Percentiles rank a stretch among this genome's conserved stretches.
phyloP scores from a whole-genome alignment of 2,329 filamentous ascomycete species.

The Fusarium guadeloupense region DNA sequence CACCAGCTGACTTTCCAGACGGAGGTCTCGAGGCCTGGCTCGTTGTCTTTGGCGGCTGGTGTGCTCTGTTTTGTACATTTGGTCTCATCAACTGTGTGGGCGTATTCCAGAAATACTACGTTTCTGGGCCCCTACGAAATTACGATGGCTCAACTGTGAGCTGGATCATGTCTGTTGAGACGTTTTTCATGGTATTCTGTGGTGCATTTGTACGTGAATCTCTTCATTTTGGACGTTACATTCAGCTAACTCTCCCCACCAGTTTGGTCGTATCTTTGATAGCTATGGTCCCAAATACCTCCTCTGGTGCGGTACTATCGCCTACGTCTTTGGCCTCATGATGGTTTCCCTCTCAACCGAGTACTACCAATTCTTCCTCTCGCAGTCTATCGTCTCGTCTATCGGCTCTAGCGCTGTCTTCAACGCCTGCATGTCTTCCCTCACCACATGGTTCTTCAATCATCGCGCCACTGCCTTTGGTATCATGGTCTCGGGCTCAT shows the following conservation, averaged over 20 bases:
- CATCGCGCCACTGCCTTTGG: slow-evolving; percentile 63
- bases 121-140: slow-evolving; percentile 55
- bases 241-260: background rate
- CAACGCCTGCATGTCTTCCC: slow-evolving; percentile 53
- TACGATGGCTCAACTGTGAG: slow-evolving; percentile 63
- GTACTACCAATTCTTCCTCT: slow-evolving; percentile 58
- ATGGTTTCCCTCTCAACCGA: slow-evolving; percentile 64
- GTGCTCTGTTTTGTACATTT: slow-evolving; percentile 56
- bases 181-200: slow-evolving; percentile 60
- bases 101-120: slow-evolving; percentile 69
- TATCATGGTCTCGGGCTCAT: slow-evolving; percentile 62
- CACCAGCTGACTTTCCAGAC: slow-evolving; percentile 66
- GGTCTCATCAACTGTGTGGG: slow-evolving; percentile 58
- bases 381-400: slow-evolving; percentile 53
- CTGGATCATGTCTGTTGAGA: slow-evolving; percentile 68
- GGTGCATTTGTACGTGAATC: slow-evolving; percentile 54
- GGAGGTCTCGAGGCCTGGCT: slow-evolving; percentile 67
- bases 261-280: slow-evolving; percentile 70
- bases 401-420: slow-evolving; percentile 57
- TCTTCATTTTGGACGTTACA: slow-evolving; percentile 12
- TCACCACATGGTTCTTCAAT: slow-evolving; percentile 62
- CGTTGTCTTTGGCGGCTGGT: slow-evolving; percentile 60
- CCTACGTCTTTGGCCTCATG: slow-evolving; percentile 72
- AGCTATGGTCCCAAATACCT: slow-evolving; percentile 69
- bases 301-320: slow-evolving; percentile 61